These are phyloP conservation scores for Eucalyptus sideroxylon DNA, from an alignment of 345 rosid genomes.

Conservation along the genomic window DNA sequence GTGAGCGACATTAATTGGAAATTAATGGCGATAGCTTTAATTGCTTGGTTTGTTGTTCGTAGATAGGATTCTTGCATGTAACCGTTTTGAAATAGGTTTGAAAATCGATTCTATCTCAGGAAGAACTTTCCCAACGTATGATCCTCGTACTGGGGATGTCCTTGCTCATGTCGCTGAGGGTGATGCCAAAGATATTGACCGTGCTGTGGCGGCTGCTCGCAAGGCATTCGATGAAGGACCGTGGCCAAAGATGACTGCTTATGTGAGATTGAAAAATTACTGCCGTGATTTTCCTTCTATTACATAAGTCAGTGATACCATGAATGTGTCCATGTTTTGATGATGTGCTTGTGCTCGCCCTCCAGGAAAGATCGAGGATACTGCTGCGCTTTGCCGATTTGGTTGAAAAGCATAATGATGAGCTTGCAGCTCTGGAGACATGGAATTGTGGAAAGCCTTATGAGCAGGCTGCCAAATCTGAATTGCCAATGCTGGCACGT, in stretches of 20 bases:
- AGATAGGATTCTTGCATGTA: background rate
- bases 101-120: slow-evolving; percentile 14
- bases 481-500: slow-evolving; percentile 65
- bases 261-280: slow-evolving; percentile 11
- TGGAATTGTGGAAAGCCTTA: slow-evolving; percentile 94
- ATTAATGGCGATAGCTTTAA: background rate
- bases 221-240: slow-evolving; percentile 76
- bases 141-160: slow-evolving; percentile 64
- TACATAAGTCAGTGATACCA: background rate
- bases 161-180: slow-evolving; percentile 68
- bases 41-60: background rate
- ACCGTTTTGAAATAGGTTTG: background rate
- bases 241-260: slow-evolving; percentile 66
- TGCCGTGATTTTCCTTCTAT: background rate
- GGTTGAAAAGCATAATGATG: slow-evolving; percentile 77
- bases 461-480: slow-evolving; percentile 48
- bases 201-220: slow-evolving; percentile 66
- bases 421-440: slow-evolving; percentile 80
- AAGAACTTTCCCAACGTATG: slow-evolving; percentile 47
- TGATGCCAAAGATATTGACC: slow-evolving; percentile 51
- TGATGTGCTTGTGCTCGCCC: background rate
- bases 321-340: background rate
- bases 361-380: slow-evolving; percentile 74
- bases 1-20: slow-evolving; percentile 4
- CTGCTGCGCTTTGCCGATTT: slow-evolving; percentile 74